Conservation (phyloP, 495 filamentous ascomycete species). For the Neurospora cerealis region DNA sequence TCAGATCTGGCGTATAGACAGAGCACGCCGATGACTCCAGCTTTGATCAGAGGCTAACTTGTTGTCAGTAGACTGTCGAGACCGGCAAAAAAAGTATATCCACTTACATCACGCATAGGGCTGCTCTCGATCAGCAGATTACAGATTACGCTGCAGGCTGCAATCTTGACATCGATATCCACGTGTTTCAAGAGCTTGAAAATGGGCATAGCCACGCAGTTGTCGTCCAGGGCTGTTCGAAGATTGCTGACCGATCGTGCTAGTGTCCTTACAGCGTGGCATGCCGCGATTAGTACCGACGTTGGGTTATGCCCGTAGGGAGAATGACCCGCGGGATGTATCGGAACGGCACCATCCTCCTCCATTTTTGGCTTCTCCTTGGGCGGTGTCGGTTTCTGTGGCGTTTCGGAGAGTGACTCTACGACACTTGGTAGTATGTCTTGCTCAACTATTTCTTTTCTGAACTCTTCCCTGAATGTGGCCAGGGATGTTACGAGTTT, state of each 20-base stretch:
- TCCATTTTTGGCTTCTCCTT: slow-evolving; percentile 16
- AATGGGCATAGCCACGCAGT: slow-evolving; percentile 69
- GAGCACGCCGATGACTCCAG: slow-evolving; percentile 65
- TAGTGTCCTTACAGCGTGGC: slow-evolving; percentile 63
- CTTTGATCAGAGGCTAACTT: slow-evolving; percentile 56
- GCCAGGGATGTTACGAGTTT: slow-evolving; percentile 69
- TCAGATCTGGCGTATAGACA: slow-evolving; percentile 76
- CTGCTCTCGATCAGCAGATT: slow-evolving; percentile 82
- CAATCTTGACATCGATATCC: slow-evolving; percentile 73
- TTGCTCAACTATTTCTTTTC: slow-evolving; percentile 72
- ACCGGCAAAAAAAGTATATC: neutral
- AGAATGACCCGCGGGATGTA: neutral
- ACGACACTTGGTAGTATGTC: slow-evolving; percentile 73
- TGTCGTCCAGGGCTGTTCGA: slow-evolving; percentile 78
- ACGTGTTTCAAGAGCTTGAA: slow-evolving; percentile 64
- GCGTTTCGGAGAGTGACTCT: slow-evolving; percentile 61
- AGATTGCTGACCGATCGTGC: slow-evolving; percentile 76
- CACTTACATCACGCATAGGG: slow-evolving; percentile 74
- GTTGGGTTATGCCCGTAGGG: slow-evolving; percentile 38
- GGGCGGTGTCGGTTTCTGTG: slow-evolving; percentile 23
- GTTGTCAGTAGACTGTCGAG: slow-evolving; percentile 17
- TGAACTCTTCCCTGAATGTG: slow-evolving; percentile 71
- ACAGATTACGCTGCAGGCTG: slow-evolving; percentile 69
- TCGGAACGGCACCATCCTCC: slow-evolving; percentile 4
- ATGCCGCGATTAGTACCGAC: slow-evolving; percentile 74